Conservation (phyloP, 2,329 filamentous ascomycete genomes). For the Alternaria brassicae region DNA sequence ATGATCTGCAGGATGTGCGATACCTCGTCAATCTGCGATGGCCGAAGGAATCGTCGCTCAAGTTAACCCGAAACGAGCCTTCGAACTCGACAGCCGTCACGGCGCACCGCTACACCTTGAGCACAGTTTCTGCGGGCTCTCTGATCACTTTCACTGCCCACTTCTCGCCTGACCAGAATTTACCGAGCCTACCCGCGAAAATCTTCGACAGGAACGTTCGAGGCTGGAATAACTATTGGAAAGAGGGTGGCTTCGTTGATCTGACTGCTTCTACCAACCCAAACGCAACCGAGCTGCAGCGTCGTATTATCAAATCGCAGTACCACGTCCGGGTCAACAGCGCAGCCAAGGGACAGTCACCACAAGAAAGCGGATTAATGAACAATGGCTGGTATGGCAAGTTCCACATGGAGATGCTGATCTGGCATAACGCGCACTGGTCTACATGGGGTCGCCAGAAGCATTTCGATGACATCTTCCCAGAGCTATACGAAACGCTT, state of each 20-base stretch:
- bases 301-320: conserved; percentile 60
- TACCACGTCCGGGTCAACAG: conserved; percentile 61
- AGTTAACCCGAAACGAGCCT: conserved; percentile 44
- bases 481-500: conserved; percentile 57
- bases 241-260: conserved; percentile 60
- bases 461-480: conserved; percentile 54
- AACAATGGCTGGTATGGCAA: conserved; percentile 64
- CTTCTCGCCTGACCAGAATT: conserved; percentile 36
- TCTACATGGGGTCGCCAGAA: conserved; percentile 56
- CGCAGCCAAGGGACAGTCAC: conserved; percentile 56
- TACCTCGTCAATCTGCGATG: conserved; percentile 55
- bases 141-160: conserved; percentile 32
- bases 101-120: conserved; percentile 39
- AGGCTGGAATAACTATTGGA: conserved; percentile 60
- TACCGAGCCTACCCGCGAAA: conserved; percentile 25
- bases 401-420: conserved; percentile 27
- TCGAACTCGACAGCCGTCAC: conserved; percentile 52
- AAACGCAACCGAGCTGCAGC: conserved; percentile 58
- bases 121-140: conserved; percentile 5
- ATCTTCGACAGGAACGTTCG: conserved; percentile 42
- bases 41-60: conserved; percentile 46
- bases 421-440: conserved; percentile 61
- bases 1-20: conserved; percentile 52
- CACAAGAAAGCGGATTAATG: conserved; percentile 58
- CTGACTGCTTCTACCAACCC: conserved; percentile 50